Evolutionary conservation across 2,329 filamentous ascomycete genomes (phyloP), one percentile per base, ranked within the genome.

Genomic region (Penicillium decumbens): DNA sequence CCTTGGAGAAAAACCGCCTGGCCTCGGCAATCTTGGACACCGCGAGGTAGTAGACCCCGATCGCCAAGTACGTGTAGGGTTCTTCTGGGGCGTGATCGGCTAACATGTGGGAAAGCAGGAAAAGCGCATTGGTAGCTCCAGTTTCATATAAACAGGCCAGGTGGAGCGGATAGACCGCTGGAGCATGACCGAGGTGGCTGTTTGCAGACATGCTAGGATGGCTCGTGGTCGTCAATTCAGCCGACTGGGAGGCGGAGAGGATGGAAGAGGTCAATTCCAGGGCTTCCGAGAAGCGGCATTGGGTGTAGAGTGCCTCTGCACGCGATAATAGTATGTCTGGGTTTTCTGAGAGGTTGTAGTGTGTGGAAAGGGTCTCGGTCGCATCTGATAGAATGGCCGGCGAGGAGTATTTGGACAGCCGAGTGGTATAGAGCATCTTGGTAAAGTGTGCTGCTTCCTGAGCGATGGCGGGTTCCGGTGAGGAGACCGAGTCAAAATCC

Each of bases 391-490:
- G 92, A 1, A 89, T 83, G 1, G 82, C 78, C 0, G 90, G 89
- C 47, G 95, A 91, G 23, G 89, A 85, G 70, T 98, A 98, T 70
- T 97, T 98, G 54, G 91, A 96, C 20, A 98, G 77, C 20, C 91
- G 83, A 2, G 93, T 98, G 4, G 89, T 96, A 74, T 98, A 98
- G 23, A 98, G 84, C 80, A 95, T 93, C 67, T 89, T 91, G 2
- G 89, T 92, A 66, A 98, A 97, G 62, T 95, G 87, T 9, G 89
- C 89, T 8, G 91, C 90, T 73, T 96, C 89, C 67, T 95, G 88
- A 1, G 86, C 84, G 0, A 81, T 75, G 0, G 84, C 83, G 0
- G 81, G 74, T 56, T 89, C 84, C 27, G 82, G 73, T 1, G 85
- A 80, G 6, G 78, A 77, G 55, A 97, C 85, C 18, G 86, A 83